A percentile compares a stretch with the other conserved stretches of the same genome.
Conservation (phyloP, 2,329 filamentous ascomycete genomes). For the Lizonia empirigonia region DNA sequence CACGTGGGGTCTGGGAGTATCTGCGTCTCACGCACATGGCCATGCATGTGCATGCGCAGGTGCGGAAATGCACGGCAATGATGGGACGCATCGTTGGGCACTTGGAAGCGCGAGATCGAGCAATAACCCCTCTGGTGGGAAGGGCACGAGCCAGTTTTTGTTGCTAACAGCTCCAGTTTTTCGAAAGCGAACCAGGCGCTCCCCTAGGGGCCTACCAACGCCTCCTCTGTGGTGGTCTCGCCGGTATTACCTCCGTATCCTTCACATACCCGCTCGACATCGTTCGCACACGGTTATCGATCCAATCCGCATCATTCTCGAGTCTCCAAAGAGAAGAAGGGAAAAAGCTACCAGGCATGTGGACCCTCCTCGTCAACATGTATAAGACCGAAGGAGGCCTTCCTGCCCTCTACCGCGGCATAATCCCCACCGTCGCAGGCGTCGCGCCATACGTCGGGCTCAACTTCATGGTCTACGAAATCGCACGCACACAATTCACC, state of each 20-base stretch:
- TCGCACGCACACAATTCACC: conserved; percentile 81
- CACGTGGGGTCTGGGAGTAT: background rate
- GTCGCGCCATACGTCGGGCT: conserved; percentile 96
- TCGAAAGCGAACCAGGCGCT: conserved; percentile 75
- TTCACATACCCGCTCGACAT: conserved; percentile 97
- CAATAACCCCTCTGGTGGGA: background rate
- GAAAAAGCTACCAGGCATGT: conserved; percentile 85
- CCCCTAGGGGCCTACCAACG: conserved; percentile 76
- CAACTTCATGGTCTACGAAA: conserved; percentile 99
- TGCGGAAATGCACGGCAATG: background rate
- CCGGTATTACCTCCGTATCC: conserved; percentile 93
- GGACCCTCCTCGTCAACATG: conserved; percentile 79
- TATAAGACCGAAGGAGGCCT: conserved; percentile 90
- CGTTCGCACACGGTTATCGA: conserved; percentile 91
- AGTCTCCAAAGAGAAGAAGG: conserved; percentile 61
- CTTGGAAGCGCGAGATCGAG: background rate
- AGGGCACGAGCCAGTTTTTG: background rate
- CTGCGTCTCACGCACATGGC: background rate
- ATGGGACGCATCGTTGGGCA: background rate
- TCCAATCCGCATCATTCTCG: conserved; percentile 95
- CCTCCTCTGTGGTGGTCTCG: conserved; percentile 86
- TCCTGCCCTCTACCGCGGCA: conserved; percentile 86
- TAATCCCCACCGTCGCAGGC: conserved; percentile 90
- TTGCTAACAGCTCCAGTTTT: conserved; percentile 59
- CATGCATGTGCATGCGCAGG: background rate